Conservation (phyloP, 305 asterid genomes). For the Solanum chacoense region DNA sequence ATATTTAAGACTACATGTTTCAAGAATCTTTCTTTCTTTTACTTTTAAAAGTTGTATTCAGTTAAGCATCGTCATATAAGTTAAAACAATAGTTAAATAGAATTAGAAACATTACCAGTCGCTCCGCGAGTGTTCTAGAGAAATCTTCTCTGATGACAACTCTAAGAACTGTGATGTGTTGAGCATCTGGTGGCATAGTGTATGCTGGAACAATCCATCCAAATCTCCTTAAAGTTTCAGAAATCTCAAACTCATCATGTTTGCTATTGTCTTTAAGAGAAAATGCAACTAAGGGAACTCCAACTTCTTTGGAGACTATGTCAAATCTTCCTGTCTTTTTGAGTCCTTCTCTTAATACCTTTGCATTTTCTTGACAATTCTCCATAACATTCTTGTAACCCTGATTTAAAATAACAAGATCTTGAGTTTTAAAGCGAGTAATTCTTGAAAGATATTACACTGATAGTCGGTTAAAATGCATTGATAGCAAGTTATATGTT, state of each 20-base stretch:
- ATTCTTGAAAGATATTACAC: background rate
- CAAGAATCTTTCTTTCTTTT: background rate
- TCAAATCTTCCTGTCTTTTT: constrained; percentile 49
- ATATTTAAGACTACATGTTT: background rate
- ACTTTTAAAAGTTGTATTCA: background rate
- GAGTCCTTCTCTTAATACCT: constrained; percentile 40
- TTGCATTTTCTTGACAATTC: constrained; percentile 61
- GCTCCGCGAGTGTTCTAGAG: constrained; percentile 53
- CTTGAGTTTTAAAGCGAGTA: background rate
- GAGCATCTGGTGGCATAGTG: constrained; percentile 65
- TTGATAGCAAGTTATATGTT: too few relatives aligned
- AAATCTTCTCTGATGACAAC: constrained; percentile 64
- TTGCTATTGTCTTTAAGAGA: constrained; percentile 51
- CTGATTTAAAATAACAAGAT: constrained; percentile 4
- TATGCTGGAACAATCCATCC: constrained; percentile 74
- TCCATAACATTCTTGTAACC: constrained; percentile 63
- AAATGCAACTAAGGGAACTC: constrained; percentile 70
- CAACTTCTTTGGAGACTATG: constrained; percentile 59
- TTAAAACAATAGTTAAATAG: background rate
- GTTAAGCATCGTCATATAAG: background rate
- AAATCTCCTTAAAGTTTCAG: constrained; percentile 43
- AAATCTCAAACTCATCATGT: constrained; percentile 56
- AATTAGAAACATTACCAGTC: constrained; percentile 43
- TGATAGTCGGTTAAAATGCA: background rate
- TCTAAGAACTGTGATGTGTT: constrained; percentile 52